These are phyloP conservation scores for Aureobasidium lini DNA, from an alignment of 2,329 filamentous ascomycete genomes.

Conservation along the genomic window DNA sequence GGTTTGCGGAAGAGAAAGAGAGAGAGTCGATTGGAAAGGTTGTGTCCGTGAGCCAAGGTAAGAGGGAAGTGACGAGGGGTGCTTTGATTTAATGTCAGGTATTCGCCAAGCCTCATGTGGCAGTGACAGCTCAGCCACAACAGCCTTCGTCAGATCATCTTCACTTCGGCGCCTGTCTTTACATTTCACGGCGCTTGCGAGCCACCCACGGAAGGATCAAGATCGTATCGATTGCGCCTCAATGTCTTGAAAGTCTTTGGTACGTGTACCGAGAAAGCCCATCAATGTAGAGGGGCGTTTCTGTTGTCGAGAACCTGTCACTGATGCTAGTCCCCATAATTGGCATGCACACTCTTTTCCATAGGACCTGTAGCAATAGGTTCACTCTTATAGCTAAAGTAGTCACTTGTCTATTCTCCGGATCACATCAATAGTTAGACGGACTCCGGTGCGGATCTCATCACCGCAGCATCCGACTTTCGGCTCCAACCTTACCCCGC, in stretches of 20 bases:
- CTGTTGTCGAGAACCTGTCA: background rate
- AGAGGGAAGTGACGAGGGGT: background rate
- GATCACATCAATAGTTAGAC: background rate
- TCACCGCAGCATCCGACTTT: background rate
- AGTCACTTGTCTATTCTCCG: background rate
- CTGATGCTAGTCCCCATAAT: background rate
- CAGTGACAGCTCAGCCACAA: conserved; percentile 7
- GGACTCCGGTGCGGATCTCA: conserved; percentile 1
- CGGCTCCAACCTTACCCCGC: conserved; percentile 4
- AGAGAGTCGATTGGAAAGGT: background rate
- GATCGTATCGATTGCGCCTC: background rate
- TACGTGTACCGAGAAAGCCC: background rate
- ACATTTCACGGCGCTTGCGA: background rate
- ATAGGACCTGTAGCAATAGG: background rate
- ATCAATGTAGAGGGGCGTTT: too few relatives aligned
- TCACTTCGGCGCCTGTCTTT: background rate
- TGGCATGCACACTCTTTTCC: background rate
- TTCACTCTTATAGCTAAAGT: background rate
- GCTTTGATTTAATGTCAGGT: background rate
- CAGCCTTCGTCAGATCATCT: background rate
- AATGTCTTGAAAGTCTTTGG: background rate
- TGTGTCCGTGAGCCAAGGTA: background rate
- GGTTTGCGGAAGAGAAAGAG: background rate
- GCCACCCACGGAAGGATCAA: background rate
- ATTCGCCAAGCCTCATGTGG: conserved; percentile 1